Conservation (phyloP, 2,329 filamentous ascomycete genomes). For the Geosmithia morbida region DNA sequence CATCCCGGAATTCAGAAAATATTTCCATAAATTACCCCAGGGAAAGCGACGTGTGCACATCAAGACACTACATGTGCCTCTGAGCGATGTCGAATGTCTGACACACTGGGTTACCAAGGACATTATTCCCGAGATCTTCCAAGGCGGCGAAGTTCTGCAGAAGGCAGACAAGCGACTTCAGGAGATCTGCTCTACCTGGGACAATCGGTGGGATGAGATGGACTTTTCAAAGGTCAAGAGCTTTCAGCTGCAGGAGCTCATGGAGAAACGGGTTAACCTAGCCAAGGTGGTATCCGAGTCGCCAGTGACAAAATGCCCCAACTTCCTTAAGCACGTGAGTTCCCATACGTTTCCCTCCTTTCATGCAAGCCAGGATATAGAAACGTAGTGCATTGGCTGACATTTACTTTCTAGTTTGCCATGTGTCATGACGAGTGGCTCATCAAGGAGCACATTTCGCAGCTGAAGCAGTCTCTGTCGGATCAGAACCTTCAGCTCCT, state of each 20-base stretch:
- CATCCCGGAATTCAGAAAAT: slow-evolving; percentile 51
- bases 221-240: slow-evolving; percentile 74
- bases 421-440: slow-evolving; percentile 97
- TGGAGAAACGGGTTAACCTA: slow-evolving; percentile 55
- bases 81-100: slow-evolving; percentile 73
- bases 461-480: slow-evolving; percentile 78
- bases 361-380: no score
- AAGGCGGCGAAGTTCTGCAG: slow-evolving; percentile 30
- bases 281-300: slow-evolving; percentile 48
- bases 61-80: slow-evolving; percentile 53
- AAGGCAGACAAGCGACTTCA: slow-evolving; percentile 54
- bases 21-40: slow-evolving; percentile 54
- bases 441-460: slow-evolving; percentile 82
- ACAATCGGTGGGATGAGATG: slow-evolving; percentile 67
- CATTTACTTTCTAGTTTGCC: slow-evolving; percentile 53
- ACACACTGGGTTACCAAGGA: slow-evolving; percentile 51
- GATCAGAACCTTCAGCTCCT: slow-evolving; percentile 93
- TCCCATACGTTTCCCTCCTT: background rate
- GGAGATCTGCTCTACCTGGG: slow-evolving; percentile 61
- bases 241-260: slow-evolving; percentile 63
- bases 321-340: slow-evolving; percentile 80
- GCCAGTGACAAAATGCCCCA: slow-evolving; percentile 53
- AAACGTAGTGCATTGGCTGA: background rate
- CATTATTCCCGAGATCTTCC: slow-evolving; percentile 44
- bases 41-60: slow-evolving; percentile 51